These are phyloP conservation scores for Cryphonectria japonica DNA, from an alignment of 2,329 filamentous ascomycete genomes.

Conservation along the genomic window DNA sequence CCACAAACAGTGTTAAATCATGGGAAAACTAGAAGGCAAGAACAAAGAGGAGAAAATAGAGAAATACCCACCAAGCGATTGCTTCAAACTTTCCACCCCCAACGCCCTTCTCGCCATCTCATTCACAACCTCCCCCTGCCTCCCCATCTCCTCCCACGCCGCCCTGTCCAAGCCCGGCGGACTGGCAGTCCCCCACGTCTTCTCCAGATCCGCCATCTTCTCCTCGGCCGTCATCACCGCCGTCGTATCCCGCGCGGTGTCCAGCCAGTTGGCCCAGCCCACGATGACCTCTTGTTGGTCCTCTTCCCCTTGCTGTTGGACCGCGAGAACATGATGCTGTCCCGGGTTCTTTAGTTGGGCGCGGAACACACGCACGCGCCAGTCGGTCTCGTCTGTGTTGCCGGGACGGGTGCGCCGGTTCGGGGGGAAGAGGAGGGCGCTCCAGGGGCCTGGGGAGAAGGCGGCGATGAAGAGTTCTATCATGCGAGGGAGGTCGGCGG, in stretches of 20 bases:
- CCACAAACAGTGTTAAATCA: not conserved
- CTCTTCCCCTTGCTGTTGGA: not conserved
- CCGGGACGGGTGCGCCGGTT: slow-evolving; percentile 9
- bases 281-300: slow-evolving; percentile 8
- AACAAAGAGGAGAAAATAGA: not conserved
- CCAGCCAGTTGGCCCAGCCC: slow-evolving; percentile 26
- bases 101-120: slow-evolving; percentile 1
- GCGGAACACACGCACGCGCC: slow-evolving; percentile 14
- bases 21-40: too few relatives aligned
- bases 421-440: slow-evolving; percentile 13
- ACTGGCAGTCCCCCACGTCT: not conserved
- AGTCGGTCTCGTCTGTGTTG: slow-evolving; percentile 12
- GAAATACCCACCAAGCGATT: slow-evolving; percentile 5
- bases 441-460: slow-evolving; percentile 20
- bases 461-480: slow-evolving; percentile 10
- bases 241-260: not conserved
- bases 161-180: slow-evolving; percentile 15
- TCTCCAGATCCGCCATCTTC: not conserved
- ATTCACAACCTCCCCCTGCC: slow-evolving; percentile 10
- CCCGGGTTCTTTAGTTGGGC: not conserved
- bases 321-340: slow-evolving; percentile 6
- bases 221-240: not conserved
- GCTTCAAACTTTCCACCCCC: not conserved
- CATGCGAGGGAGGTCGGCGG: slow-evolving; percentile 16
- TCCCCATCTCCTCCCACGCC: slow-evolving; percentile 1